Conservation (phyloP, 306 rosid genomes). For the Cucurbita argyrosperma region DNA sequence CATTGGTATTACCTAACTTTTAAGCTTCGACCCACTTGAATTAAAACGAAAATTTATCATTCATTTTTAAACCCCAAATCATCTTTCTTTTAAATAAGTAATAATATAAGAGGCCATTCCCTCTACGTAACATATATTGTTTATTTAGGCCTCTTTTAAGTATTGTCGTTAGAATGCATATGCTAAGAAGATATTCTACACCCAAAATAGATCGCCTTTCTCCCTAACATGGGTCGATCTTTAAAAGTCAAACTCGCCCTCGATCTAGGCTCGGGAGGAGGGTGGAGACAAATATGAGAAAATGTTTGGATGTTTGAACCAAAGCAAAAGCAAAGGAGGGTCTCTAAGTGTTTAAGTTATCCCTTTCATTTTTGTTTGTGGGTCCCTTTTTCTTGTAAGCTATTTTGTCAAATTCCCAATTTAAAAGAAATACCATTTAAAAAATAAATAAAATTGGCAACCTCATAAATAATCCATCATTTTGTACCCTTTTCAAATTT, state of each 20-base stretch:
- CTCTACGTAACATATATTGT: not conserved
- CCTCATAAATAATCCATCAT: constrained; percentile 1
- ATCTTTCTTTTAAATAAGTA: not conserved
- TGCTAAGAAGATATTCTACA: too few relatives aligned
- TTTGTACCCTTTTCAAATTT: not conserved
- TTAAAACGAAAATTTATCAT: not conserved
- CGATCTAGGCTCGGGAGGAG: not conserved
- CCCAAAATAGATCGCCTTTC: not conserved
- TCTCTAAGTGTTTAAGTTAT: not conserved
- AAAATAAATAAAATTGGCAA: not conserved
- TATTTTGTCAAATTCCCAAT: not conserved
- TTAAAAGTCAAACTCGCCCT: too few relatives aligned
- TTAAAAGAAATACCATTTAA: not conserved
- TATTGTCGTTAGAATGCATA: too few relatives aligned
- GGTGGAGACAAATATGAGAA: not conserved
- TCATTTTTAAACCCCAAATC: not conserved
- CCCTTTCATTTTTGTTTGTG: not conserved
- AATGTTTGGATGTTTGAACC: not conserved
- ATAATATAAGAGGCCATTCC: not conserved
- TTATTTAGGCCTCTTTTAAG: too few relatives aligned
- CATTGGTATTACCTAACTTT: too few relatives aligned
- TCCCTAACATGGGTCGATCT: not conserved
- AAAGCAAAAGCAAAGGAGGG: not conserved
- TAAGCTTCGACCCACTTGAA: not conserved
- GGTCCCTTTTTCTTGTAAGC: not conserved